Evolutionary conservation across 2,329 filamentous ascomycete species (phyloP).

Genomic region (Xylariaceae sp.): DNA sequence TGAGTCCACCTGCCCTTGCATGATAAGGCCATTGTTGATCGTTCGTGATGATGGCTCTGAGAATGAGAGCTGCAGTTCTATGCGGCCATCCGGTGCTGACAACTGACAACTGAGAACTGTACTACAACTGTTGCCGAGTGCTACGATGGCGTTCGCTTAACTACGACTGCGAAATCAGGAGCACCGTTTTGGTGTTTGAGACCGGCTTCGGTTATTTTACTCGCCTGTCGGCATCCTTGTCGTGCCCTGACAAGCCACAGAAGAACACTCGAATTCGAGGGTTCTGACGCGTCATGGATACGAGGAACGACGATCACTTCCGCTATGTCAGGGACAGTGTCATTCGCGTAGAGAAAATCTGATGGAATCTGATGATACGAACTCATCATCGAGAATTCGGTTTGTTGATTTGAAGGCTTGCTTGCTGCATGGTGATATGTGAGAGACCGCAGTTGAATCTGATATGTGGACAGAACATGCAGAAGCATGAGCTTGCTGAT

Average conservation of each 20-base stretch:
- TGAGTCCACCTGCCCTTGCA: too few species aligned
- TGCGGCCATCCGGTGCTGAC: too few species aligned
- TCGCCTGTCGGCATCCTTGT: neutral
- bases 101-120: too few species aligned
- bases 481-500: too few species aligned
- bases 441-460: too few species aligned
- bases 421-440: too few species aligned
- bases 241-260: neutral
- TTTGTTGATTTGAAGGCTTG: too few species aligned
- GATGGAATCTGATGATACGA: neutral
- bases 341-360: slow-evolving; percentile 17
- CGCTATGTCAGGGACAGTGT: neutral
- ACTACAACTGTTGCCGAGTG: neutral
- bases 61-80: too few species aligned
- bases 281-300: neutral
- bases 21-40: too few species aligned
- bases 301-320: neutral
- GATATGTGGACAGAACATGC: too few species aligned
- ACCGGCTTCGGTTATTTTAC: neutral
- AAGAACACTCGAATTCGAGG: neutral
- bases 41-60: neutral
- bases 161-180: neutral
- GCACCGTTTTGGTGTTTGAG: neutral
- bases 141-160: neutral
- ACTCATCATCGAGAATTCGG: too few species aligned